These are phyloP conservation scores for Phytophthora megakarya DNA, from an alignment of 352 stramenopile genomes.

Conservation along the genomic window DNA sequence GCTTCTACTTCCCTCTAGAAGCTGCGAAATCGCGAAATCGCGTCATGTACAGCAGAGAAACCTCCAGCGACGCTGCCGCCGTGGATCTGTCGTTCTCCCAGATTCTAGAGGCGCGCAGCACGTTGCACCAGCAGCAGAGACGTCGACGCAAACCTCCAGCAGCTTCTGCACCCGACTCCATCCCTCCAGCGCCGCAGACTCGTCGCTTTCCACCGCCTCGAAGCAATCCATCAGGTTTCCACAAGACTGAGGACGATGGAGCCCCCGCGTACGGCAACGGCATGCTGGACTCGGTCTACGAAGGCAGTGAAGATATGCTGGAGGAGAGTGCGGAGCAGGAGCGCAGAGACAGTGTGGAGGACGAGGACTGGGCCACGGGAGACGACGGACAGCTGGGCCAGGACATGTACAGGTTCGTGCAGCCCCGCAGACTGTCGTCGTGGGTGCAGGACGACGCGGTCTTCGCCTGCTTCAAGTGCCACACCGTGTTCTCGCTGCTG, in stretches of 20 bases:
- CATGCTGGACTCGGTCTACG: constrained; percentile 67
- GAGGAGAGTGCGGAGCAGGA: constrained; percentile 34
- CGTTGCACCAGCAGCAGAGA: constrained; percentile 50
- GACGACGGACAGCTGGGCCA: constrained; percentile 52
- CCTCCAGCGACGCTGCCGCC: constrained; percentile 36
- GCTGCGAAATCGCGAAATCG: constrained; percentile 11
- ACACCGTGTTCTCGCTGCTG: constrained; percentile 78
- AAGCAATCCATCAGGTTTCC: constrained; percentile 16
- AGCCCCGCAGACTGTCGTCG: constrained; percentile 74
- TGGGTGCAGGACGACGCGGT: constrained; percentile 89
- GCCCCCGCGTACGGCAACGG: constrained; percentile 35
- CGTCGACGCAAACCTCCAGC: constrained; percentile 29
- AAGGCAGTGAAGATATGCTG: constrained; percentile 48
- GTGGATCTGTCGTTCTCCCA: constrained; percentile 85
- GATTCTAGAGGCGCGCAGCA: constrained; percentile 73
- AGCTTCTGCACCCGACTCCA: background rate
- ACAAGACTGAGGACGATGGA: constrained; percentile 19
- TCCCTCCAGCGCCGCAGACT: constrained; percentile 2
- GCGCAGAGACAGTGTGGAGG: constrained; percentile 40
- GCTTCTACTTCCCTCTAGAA: background rate
- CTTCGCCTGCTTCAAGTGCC: constrained; percentile 87
- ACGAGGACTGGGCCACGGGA: constrained; percentile 67
- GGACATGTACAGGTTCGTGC: constrained; percentile 86
- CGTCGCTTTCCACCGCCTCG: constrained; percentile 18
- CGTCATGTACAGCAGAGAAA: constrained; percentile 50